Percentiles rank a stretch among this genome's conserved stretches.
phyloP scores from a whole-genome alignment of 2,329 filamentous ascomycete species.

The Colletotrichum tamarilloi region DNA sequence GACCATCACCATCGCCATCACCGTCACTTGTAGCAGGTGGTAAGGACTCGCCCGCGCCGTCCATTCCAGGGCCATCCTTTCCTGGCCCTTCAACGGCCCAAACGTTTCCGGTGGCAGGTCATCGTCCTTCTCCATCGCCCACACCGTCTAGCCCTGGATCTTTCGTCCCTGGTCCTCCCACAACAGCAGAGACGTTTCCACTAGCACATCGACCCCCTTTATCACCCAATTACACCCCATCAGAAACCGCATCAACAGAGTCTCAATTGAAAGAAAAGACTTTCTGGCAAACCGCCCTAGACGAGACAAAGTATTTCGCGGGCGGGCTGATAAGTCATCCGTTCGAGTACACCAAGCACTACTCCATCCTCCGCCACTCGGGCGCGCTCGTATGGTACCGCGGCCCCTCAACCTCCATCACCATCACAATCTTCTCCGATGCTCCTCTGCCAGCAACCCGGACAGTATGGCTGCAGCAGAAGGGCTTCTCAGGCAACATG shows the following conservation, averaged over 20 bases:
- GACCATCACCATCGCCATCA: neutral
- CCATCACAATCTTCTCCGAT: slow-evolving; percentile 73
- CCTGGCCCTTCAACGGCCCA: slow-evolving; percentile 6
- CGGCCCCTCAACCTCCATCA: slow-evolving; percentile 71
- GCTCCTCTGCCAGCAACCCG: slow-evolving; percentile 65
- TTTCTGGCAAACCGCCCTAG: slow-evolving; percentile 60
- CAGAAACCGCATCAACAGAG: neutral
- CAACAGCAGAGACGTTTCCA: slow-evolving; percentile 10
- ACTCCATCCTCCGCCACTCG: slow-evolving; percentile 75
- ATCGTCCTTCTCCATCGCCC: neutral
- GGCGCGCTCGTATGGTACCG: slow-evolving; percentile 73
- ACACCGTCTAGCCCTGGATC: neutral
- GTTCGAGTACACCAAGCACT: slow-evolving; percentile 72
- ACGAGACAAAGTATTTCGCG: slow-evolving; percentile 73
- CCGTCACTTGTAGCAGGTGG: neutral
- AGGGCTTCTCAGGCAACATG: slow-evolving; percentile 75
- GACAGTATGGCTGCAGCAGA: slow-evolving; percentile 75
- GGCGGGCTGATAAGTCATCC: slow-evolving; percentile 73
- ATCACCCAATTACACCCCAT: slow-evolving; percentile 1
- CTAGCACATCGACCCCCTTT: neutral
- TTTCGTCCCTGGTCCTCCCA: slow-evolving; percentile 1
- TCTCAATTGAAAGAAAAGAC: slow-evolving; percentile 29
- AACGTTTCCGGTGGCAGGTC: slow-evolving; percentile 9
- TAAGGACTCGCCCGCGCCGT: neutral
- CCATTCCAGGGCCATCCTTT: neutral